A percentile compares a stretch with the other conserved stretches of the same genome.
Evolutionary conservation across 2,329 filamentous ascomycete genomes (phyloP).

Genomic region (Apiospora rasikravindrae): DNA sequence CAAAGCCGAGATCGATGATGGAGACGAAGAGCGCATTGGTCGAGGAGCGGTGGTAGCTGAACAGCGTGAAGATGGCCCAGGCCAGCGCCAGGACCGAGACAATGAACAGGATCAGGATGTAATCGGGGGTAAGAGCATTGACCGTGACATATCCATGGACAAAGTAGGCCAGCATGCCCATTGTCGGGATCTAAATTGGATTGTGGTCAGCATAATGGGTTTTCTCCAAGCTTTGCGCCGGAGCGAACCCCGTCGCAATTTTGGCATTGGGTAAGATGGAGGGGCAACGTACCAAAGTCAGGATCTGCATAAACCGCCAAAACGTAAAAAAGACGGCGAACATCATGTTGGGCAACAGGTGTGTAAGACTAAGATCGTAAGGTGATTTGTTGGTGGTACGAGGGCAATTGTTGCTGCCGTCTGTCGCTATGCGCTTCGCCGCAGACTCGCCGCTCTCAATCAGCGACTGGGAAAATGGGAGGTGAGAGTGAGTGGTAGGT

Average conservation of each 20-base stretch:
- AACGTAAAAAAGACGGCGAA: conserved; percentile 68
- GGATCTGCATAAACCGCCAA: conserved; percentile 66
- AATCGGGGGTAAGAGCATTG: conserved; percentile 65
- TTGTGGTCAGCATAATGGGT: neutral
- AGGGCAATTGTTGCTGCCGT: neutral
- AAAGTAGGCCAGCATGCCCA: conserved; percentile 73
- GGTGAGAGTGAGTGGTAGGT: neutral
- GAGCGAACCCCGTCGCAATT: neutral
- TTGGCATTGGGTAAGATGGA: neutral
- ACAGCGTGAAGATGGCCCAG: conserved; percentile 69
- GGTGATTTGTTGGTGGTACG: neutral
- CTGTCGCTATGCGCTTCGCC: neutral
- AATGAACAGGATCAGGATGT: conserved; percentile 71
- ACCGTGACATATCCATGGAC: conserved; percentile 61
- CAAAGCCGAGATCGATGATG: conserved; percentile 64
- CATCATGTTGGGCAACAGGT: conserved; percentile 52
- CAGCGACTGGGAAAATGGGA: neutral
- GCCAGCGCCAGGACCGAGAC: conserved; percentile 66
- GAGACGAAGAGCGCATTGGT: conserved; percentile 66
- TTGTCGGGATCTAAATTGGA: conserved; percentile 60
- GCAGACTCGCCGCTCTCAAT: neutral
- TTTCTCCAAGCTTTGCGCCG: neutral
- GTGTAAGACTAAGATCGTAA: neutral
- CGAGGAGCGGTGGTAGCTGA: conserved; percentile 68
- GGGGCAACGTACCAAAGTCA: conserved; percentile 60